Evolutionary conservation across 192 early-diverging fungal genomes (phyloP), one percentile per base, ranked within the genome.

Genomic region (Thamnidium elegans): DNA sequence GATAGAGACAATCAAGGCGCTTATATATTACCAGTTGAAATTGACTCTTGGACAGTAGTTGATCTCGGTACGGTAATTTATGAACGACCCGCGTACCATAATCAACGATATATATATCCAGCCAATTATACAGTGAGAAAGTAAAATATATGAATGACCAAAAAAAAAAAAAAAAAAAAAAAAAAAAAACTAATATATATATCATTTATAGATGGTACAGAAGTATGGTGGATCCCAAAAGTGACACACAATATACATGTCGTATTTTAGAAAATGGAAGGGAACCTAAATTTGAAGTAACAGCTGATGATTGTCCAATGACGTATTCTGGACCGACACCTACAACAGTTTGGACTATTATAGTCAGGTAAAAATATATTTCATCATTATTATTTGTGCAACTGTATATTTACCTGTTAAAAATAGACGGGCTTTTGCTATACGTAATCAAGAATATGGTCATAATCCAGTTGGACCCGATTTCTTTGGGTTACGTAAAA

Each of bases 61-160:
- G 66, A 62, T 58, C 78, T 94, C 20, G 94, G 94, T n/a, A 68
- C 60, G 5, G 83, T 97, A n/a, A 78, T 92, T 8, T 82, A 79
- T 69, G 90, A 94, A 67, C 80, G 88, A 26, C 81, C 86, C 39
- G 78, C 84, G 2, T 97, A 89, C 69, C 93, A 97, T 65, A 92
- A 83, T 63, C 92, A 94, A 64, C 81, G 93, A 13, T 95, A 97
- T 63, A 94, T 97, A 53, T 97, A 83, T 72, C 94, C 94, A 1
- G 89, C 94, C 6, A 94, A 94, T 36, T 97, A 92, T 71, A 86
- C 78, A 11, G 81, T 87, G 4, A 62, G 66, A 58, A 76, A 75
- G 77, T 79, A 72, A n/a, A n/a, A n/a, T n/a, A n/a, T n/a, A n/a
- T n/a, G n/a, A n/a, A n/a, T n/a, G n/a, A n/a, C n/a, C n/a, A n/a